Conservation (phyloP, 495 filamentous ascomycete species). For the Penicillium lagena region DNA sequence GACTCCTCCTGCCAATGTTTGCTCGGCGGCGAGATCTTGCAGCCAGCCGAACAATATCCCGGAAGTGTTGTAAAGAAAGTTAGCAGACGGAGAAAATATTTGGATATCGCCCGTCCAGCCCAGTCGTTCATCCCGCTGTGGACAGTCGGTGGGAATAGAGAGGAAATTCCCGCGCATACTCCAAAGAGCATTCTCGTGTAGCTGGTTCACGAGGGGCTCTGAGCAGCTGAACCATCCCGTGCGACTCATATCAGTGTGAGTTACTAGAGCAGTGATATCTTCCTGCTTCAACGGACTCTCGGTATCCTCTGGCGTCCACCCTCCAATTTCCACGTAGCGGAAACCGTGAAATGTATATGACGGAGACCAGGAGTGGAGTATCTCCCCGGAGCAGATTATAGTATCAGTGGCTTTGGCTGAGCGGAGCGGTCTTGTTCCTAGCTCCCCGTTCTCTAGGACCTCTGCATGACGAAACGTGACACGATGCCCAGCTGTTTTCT, state of each 20-base stretch:
- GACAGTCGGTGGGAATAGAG: constrained; percentile 48
- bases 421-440: constrained; percentile 39
- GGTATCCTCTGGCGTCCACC: constrained; percentile 26
- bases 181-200: constrained; percentile 46
- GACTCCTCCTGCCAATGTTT: constrained; percentile 18
- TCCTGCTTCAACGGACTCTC: constrained; percentile 7
- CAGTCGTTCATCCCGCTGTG: constrained; percentile 48
- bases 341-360: constrained; percentile 53
- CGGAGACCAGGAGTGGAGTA: constrained; percentile 19
- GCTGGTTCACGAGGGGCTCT: constrained; percentile 37
- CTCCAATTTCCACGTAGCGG: constrained; percentile 43
- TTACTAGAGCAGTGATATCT: constrained; percentile 37
- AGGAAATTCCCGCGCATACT: constrained; percentile 51
- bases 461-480: constrained; percentile 37
- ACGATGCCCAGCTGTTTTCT: constrained; percentile 19
- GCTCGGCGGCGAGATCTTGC: constrained; percentile 31
- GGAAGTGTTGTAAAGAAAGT: constrained; percentile 42
- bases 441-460: constrained; percentile 44
- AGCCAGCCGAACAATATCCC: constrained; percentile 44
- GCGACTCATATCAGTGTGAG: constrained; percentile 44
- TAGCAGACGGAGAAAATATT: constrained; percentile 41
- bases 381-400: constrained; percentile 14
- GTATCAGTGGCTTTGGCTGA: constrained; percentile 31
- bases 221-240: constrained; percentile 44
- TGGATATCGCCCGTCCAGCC: constrained; percentile 52